A percentile compares a stretch with the other conserved stretches of the same genome.
Conservation (phyloP, 2,329 filamentous ascomycete species). For the Hypoxylon sp. region DNA sequence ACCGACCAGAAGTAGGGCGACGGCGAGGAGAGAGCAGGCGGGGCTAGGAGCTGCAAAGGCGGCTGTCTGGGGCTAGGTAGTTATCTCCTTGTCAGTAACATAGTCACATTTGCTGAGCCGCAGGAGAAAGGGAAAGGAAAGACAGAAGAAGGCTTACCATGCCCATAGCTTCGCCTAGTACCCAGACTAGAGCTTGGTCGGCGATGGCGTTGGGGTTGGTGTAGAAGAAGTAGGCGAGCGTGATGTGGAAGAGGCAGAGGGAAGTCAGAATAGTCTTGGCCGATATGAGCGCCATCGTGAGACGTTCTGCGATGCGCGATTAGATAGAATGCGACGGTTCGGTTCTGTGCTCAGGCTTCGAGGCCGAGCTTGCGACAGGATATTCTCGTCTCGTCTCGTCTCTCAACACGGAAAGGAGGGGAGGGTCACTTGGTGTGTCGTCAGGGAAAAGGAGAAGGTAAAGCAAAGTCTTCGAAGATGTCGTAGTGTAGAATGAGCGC, state of each 20-base stretch:
- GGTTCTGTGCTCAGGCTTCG: background rate
- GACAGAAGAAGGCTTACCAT: constrained; percentile 63
- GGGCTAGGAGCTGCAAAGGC: constrained; percentile 74
- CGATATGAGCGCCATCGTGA: constrained; percentile 80
- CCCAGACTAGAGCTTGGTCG: constrained; percentile 80
- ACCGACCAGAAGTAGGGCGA: constrained; percentile 68
- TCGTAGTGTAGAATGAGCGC: background rate
- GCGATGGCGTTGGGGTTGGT: constrained; percentile 75
- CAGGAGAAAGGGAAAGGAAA: background rate
- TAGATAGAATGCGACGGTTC: background rate
- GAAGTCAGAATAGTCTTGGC: constrained; percentile 81
- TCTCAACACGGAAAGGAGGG: background rate
- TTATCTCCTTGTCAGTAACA: constrained; percentile 6
- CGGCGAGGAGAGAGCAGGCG: constrained; percentile 76
- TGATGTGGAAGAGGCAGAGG: constrained; percentile 84
- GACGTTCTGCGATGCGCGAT: background rate
- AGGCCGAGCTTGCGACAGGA: background rate
- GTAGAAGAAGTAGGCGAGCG: constrained; percentile 83
- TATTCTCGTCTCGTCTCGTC: background rate
- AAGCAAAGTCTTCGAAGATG: background rate
- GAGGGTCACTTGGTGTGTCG: background rate
- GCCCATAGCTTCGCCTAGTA: constrained; percentile 84
- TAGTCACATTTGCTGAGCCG: background rate
- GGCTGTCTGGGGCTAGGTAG: constrained; percentile 66
- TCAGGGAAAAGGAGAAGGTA: background rate